Evolutionary conservation across 1,139 yeast genomes (phyloP).

Genomic region (Lodderomyces oxycetoniae): DNA sequence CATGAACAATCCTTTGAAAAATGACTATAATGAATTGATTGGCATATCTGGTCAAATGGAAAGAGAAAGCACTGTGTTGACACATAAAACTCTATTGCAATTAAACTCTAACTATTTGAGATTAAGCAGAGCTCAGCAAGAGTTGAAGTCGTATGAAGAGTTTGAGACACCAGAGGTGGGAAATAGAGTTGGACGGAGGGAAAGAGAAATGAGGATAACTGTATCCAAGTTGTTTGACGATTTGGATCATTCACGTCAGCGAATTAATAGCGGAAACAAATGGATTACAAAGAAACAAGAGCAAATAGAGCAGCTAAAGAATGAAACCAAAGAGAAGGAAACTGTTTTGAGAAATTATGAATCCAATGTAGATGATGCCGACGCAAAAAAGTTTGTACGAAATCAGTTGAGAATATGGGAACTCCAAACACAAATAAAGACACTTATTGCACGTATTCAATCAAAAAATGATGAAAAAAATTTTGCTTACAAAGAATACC

Average conservation of each 20-base stretch:
- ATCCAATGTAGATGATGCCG: constrained; percentile 7
- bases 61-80: constrained; percentile 21
- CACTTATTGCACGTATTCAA: constrained; percentile 32
- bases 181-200: constrained; percentile 29
- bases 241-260: constrained; percentile 34
- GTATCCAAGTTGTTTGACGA: constrained; percentile 29
- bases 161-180: constrained; percentile 24
- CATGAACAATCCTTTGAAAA: constrained; percentile 60
- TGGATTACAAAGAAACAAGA: constrained; percentile 33
- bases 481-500: constrained; percentile 64
- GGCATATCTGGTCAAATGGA: constrained; percentile 45
- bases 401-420: constrained; percentile 38
- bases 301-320: constrained; percentile 24
- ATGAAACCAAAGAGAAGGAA: constrained; percentile 20
- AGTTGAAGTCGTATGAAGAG: constrained; percentile 21
- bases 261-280: constrained; percentile 40
- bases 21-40: constrained; percentile 49
- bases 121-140: constrained; percentile 25
- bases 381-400: constrained; percentile 17
- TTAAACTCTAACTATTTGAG: constrained; percentile 29
- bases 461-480: constrained; percentile 49
- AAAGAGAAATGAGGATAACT: constrained; percentile 25
- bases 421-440: constrained; percentile 34
- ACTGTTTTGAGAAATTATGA: constrained; percentile 16
- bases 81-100: constrained; percentile 36